A percentile compares a stretch with the other conserved stretches of the same genome.
Conservation (phyloP, 2,329 filamentous ascomycete species). For the Mycogone perniciosa region DNA sequence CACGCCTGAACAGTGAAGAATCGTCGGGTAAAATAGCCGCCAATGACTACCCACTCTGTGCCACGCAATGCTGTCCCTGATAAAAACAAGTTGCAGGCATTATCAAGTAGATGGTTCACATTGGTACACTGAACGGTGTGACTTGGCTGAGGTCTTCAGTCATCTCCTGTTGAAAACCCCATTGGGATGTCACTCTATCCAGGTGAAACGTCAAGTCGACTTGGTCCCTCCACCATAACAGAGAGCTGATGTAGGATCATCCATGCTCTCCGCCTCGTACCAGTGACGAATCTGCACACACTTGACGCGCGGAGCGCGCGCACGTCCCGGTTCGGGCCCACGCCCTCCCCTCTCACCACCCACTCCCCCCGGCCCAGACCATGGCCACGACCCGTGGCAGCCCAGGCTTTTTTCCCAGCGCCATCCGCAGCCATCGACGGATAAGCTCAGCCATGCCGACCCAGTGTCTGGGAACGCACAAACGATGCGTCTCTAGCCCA, state of each 20-base stretch:
- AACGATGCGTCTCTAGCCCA: constrained; percentile 20
- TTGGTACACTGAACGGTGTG: too few relatives aligned
- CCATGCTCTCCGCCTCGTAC: background rate
- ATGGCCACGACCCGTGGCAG: constrained; percentile 8
- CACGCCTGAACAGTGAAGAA: background rate
- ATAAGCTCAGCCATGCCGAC: constrained; percentile 30
- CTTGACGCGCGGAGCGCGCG: constrained; percentile 7
- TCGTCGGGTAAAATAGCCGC: background rate
- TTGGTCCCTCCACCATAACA: background rate
- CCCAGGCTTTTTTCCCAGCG: constrained; percentile 13
- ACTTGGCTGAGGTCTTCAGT: too few relatives aligned
- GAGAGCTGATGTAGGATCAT: background rate
- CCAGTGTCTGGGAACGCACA: constrained; percentile 25
- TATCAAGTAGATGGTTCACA: too few relatives aligned
- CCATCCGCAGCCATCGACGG: constrained; percentile 27
- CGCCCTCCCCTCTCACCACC: constrained; percentile 5
- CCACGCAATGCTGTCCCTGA: background rate
- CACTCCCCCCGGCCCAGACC: constrained; percentile 10
- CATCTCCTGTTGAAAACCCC: too few relatives aligned
- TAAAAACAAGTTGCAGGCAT: too few relatives aligned
- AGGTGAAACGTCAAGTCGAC: background rate
- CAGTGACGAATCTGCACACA: background rate
- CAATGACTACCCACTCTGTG: background rate
- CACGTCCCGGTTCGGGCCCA: constrained; percentile 8
- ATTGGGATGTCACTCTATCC: too few relatives aligned